These are phyloP conservation scores for Mycosphaerelloides madeirae DNA, from an alignment of 2,329 filamentous ascomycete species.

Conservation along the genomic window DNA sequence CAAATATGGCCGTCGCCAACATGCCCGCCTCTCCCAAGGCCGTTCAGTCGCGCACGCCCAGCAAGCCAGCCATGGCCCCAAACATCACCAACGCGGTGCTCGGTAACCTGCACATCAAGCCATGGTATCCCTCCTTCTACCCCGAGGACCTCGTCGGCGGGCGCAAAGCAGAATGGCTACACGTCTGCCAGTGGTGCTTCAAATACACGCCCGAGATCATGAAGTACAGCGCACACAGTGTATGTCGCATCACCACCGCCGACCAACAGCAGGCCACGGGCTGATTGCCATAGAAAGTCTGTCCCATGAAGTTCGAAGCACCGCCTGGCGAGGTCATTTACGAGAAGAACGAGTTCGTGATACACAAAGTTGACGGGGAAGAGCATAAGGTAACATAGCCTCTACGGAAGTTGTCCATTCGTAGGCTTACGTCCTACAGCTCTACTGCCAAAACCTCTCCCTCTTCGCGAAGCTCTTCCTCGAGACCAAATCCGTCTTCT, in stretches of 20 bases:
- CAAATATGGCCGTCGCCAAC: slow-evolving; percentile 13
- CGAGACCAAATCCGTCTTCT: slow-evolving; percentile 97
- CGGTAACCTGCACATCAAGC: slow-evolving; percentile 75
- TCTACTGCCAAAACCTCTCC: slow-evolving; percentile 92
- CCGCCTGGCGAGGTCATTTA: slow-evolving; percentile 73
- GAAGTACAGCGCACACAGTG: slow-evolving; percentile 45
- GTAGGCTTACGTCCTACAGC: slow-evolving; percentile 28
- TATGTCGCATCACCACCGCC: slow-evolving; percentile 21
- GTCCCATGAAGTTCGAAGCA: slow-evolving; percentile 36
- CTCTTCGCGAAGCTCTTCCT: slow-evolving; percentile 97
- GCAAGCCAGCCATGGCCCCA: slow-evolving; percentile 47
- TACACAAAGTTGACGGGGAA: slow-evolving; percentile 91
- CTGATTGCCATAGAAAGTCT: slow-evolving; percentile 39
- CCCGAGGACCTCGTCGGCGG: slow-evolving; percentile 56
- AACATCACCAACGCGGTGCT: slow-evolving; percentile 86
- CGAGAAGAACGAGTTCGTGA: slow-evolving; percentile 70
- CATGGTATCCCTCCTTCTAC: slow-evolving; percentile 93
- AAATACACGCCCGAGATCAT: slow-evolving; percentile 67
- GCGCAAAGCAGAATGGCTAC: slow-evolving; percentile 53
- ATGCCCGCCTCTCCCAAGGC: slow-evolving; percentile 13
- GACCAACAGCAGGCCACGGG: slow-evolving; percentile 1
- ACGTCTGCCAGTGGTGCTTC: slow-evolving; percentile 90
- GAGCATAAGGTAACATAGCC: slow-evolving; percentile 54
- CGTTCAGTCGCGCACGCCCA: slow-evolving; percentile 21
- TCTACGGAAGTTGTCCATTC: slow-evolving; percentile 1